These are phyloP conservation scores for Seiridium cupressi DNA, from an alignment of 2,329 filamentous ascomycete species.

Conservation along the genomic window DNA sequence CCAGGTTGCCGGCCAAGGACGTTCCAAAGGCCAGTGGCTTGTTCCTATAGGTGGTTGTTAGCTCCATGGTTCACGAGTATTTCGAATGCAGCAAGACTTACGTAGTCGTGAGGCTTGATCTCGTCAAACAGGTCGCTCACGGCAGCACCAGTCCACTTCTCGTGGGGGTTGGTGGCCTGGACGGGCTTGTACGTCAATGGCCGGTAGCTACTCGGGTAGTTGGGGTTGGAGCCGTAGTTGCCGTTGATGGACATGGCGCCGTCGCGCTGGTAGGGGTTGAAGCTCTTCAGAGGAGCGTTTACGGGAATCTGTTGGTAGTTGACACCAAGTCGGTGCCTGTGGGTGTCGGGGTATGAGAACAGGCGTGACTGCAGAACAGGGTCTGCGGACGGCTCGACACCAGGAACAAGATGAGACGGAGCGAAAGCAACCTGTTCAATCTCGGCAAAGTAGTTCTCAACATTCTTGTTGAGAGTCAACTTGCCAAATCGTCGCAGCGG, in stretches of 20 bases:
- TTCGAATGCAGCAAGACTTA: neutral
- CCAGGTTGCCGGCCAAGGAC: conserved; percentile 46
- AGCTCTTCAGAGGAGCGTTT: conserved; percentile 53
- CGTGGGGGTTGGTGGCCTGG: conserved; percentile 39
- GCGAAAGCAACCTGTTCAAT: conserved; percentile 68
- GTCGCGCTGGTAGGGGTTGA: conserved; percentile 72
- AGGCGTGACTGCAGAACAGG: conserved; percentile 60
- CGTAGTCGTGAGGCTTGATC: conserved; percentile 48
- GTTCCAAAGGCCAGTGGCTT: conserved; percentile 42
- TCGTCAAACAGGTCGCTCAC: conserved; percentile 42
- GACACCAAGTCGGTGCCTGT: conserved; percentile 60
- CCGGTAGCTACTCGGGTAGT: conserved; percentile 53
- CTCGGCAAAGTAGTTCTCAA: conserved; percentile 67
- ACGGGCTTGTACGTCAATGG: conserved; percentile 40
- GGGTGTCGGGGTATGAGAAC: conserved; percentile 62
- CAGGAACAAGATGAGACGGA: conserved; percentile 62
- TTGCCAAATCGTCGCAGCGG: conserved; percentile 61
- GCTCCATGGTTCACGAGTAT: neutral
- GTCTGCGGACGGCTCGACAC: conserved; percentile 61
- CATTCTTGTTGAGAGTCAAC: conserved; percentile 64
- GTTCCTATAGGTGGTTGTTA: conserved; percentile 12
- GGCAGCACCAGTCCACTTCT: conserved; percentile 46
- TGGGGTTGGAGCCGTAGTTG: conserved; percentile 60
- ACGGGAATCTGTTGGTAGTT: conserved; percentile 66
- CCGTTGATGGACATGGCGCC: conserved; percentile 68